phyloP scores from a whole-genome alignment of 2,329 filamentous ascomycete genomes.

The Dissoconium aciculare region DNA sequence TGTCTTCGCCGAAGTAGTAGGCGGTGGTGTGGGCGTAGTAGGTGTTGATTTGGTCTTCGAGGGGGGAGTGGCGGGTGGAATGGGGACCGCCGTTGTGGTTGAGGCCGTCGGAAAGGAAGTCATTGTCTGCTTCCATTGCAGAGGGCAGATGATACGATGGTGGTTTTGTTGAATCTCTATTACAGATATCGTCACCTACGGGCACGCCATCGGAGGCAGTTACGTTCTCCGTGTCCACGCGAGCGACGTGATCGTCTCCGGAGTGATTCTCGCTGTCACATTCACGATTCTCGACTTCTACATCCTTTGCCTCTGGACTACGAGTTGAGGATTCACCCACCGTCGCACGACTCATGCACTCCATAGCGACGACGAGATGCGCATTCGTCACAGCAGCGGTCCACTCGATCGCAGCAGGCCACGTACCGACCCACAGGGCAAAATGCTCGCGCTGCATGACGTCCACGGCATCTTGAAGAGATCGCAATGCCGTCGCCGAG shows the following conservation, averaged over 20 bases:
- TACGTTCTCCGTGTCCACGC: background rate
- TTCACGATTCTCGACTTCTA: no score
- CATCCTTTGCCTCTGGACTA: no score
- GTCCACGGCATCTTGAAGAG: conserved; percentile 43
- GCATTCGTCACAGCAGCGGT: conserved; percentile 75
- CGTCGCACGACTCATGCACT: conserved; percentile 34
- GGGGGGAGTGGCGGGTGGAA: conserved; percentile 28
- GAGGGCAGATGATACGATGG: conserved; percentile 18
- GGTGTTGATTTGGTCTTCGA: conserved; percentile 66
- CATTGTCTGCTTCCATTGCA: conserved; percentile 47
- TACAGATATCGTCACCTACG: background rate
- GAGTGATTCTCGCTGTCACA: no score
- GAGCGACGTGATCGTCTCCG: background rate
- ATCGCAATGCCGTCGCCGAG: no score
- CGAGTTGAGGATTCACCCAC: no score
- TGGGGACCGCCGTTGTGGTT: background rate
- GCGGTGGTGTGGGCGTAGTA: conserved; percentile 64
- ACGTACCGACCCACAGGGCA: conserved; percentile 59
- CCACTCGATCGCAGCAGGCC: conserved; percentile 84
- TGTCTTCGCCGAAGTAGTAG: conserved; percentile 79
- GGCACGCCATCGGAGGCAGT: background rate
- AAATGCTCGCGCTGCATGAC: conserved; percentile 69
- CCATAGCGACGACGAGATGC: conserved; percentile 52
- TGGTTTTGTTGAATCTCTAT: conserved; percentile 1
- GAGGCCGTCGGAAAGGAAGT: conserved; percentile 14